These are phyloP conservation scores for Euryodendron excelsum DNA, from an alignment of 148 eudicot genomes.

Conservation along the genomic window DNA sequence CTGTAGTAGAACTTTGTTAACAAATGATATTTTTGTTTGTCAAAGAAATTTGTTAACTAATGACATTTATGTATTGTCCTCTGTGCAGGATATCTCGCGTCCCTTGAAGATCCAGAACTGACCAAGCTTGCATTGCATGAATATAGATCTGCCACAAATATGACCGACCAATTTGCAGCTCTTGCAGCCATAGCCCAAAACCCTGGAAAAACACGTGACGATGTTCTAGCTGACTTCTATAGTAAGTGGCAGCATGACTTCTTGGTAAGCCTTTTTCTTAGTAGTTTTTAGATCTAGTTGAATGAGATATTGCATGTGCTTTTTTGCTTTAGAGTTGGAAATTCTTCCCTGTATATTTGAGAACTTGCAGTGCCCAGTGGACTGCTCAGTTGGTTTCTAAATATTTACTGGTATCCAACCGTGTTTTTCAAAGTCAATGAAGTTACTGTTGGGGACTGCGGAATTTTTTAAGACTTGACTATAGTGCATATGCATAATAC, in stretches of 20 bases:
- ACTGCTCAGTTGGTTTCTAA: neutral
- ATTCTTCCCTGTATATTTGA: neutral
- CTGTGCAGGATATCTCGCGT: constrained; percentile 74
- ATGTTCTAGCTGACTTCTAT: constrained; percentile 85
- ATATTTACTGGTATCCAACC: neutral
- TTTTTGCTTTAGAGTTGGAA: neutral
- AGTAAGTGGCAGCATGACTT: constrained; percentile 84
- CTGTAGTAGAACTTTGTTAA: neutral
- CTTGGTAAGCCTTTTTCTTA: constrained; percentile 47
- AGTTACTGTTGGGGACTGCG: no score
- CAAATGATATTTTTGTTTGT: neutral
- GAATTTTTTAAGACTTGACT: no score
- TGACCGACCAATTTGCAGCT: constrained; percentile 94
- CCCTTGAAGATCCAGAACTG: constrained; percentile 60
- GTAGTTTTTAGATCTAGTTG: neutral
- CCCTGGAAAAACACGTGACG: constrained; percentile 70
- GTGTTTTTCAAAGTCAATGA: neutral
- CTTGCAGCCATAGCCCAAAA: constrained; percentile 78
- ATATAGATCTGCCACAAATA: constrained; percentile 79
- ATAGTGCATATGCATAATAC: no score
- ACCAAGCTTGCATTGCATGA: constrained; percentile 77
- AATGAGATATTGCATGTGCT: neutral
- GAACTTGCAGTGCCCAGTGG: neutral
- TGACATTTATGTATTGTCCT: constrained; percentile 5
- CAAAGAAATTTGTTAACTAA: neutral